Conservation (phyloP, 1,139 yeast species). For the Zygosaccharomyces pseudobailii region DNA sequence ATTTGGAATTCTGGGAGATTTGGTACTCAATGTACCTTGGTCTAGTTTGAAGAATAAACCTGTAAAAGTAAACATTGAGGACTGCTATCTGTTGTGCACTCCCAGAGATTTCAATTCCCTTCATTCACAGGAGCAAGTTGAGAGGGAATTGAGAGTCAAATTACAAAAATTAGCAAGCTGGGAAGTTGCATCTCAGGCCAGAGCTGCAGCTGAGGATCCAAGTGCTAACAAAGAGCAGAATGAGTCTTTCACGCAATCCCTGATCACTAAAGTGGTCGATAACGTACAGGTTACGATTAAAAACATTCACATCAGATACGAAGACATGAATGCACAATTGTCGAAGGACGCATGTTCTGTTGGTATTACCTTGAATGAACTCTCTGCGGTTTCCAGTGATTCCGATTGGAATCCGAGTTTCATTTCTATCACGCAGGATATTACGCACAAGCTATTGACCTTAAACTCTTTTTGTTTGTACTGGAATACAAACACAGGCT, state of each 20-base stretch:
- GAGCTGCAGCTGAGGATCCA: conserved; percentile 40
- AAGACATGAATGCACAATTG: conserved; percentile 58
- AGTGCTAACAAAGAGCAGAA: conserved; percentile 57
- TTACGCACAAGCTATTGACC: conserved; percentile 74
- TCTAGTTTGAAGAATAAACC: conserved; percentile 90
- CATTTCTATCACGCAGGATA: conserved; percentile 61
- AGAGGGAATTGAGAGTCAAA: conserved; percentile 63
- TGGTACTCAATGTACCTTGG: conserved; percentile 95
- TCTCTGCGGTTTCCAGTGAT: conserved; percentile 90
- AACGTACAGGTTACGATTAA: conserved; percentile 90
- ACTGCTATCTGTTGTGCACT: conserved; percentile 75
- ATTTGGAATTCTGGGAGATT: conserved; percentile 86
- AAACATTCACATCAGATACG: conserved; percentile 88
- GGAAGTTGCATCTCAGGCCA: conserved; percentile 52
- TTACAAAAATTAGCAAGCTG: conserved; percentile 62
- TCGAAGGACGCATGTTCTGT: conserved; percentile 72
- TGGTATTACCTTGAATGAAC: conserved; percentile 77
- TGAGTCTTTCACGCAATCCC: conserved; percentile 80
- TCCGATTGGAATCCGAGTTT: conserved; percentile 82
- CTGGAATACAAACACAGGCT: conserved; percentile 68
- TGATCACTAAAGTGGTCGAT: conserved; percentile 85
- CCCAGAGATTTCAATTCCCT: conserved; percentile 58
- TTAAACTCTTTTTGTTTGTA: conserved; percentile 73
- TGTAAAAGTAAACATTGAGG: conserved; percentile 86
- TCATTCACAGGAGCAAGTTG: conserved; percentile 61